These are phyloP conservation scores for Vachellia pachyceras DNA, from an alignment of 306 rosid genomes.

Conservation along the genomic window DNA sequence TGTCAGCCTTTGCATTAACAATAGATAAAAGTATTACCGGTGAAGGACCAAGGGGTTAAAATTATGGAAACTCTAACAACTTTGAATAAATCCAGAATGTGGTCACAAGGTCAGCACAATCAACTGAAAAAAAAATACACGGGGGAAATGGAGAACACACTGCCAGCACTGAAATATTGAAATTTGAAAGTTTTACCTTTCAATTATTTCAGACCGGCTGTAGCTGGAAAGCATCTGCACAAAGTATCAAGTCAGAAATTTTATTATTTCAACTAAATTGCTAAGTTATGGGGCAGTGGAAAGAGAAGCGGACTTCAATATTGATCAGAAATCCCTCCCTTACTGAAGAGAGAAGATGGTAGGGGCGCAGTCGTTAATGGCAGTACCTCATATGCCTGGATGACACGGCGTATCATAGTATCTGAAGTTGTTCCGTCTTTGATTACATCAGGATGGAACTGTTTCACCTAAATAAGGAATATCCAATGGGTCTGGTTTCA, in stretches of 20 bases:
- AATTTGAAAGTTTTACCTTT: slow-evolving; percentile 54
- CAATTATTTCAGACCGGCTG: slow-evolving; percentile 71
- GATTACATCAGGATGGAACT: slow-evolving; percentile 85
- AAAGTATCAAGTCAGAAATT: neutral
- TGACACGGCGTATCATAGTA: slow-evolving; percentile 80
- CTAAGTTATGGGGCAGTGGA: neutral
- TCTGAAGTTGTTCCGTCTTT: slow-evolving; percentile 59
- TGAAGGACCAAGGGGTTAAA: neutral
- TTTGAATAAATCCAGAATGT: neutral
- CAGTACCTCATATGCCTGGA: slow-evolving; percentile 80
- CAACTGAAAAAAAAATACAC: neutral
- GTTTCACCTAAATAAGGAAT: slow-evolving; percentile 68
- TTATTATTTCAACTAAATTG: neutral
- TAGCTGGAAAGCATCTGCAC: slow-evolving; percentile 77
- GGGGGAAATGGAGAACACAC: slow-evolving; percentile 5
- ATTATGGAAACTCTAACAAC: neutral
- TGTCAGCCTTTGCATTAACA: slow-evolving; percentile 29
- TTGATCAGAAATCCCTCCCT: neutral
- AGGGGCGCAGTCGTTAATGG: neutral
- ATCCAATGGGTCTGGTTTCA: neutral
- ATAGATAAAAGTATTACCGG: neutral
- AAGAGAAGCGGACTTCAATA: neutral
- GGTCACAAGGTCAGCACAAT: neutral
- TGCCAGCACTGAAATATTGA: slow-evolving; percentile 4
- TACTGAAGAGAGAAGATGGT: neutral